Conservation (phyloP, 2,329 filamentous ascomycete species). For the Graphiopsis chlorocephala region DNA sequence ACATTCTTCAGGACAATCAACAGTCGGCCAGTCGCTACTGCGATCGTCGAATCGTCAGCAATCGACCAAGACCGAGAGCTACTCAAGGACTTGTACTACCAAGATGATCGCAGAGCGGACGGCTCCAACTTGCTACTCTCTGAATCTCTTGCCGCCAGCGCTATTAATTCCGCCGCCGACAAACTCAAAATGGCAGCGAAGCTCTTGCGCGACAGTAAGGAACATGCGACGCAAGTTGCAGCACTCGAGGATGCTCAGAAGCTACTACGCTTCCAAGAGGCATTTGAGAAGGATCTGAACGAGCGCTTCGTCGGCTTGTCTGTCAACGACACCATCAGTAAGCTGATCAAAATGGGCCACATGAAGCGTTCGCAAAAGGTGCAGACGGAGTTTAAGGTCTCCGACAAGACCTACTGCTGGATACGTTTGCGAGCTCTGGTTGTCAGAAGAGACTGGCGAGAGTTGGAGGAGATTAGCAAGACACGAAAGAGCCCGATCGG, state of each 20-base stretch:
- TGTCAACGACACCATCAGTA: conserved; percentile 89
- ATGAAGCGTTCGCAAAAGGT: conserved; percentile 82
- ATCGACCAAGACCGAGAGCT: conserved; percentile 74
- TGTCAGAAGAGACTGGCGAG: conserved; percentile 84
- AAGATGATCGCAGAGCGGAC: conserved; percentile 87
- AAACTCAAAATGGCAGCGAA: conserved; percentile 86
- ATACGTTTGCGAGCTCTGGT: conserved; percentile 80
- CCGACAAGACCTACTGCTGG: conserved; percentile 90
- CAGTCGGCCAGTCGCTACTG: conserved; percentile 76
- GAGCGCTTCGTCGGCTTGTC: conserved; percentile 71
- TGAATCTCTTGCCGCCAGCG: conserved; percentile 74
- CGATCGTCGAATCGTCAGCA: conserved; percentile 83
- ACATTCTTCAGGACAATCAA: conserved; percentile 93
- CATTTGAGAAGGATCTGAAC: conserved; percentile 76
- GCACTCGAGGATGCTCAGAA: conserved; percentile 76
- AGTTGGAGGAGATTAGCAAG: conserved; percentile 81
- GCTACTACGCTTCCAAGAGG: conserved; percentile 80
- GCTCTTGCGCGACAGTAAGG: conserved; percentile 78
- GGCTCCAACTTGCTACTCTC: conserved; percentile 82
- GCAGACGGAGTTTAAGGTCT: conserved; percentile 86
- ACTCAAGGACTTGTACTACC: conserved; percentile 94
- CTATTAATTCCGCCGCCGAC: conserved; percentile 68
- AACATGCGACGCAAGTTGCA: conserved; percentile 69
- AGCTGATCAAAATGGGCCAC: conserved; percentile 78
- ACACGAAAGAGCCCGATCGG: conserved; percentile 85